Conservation (phyloP, 1,139 yeast genomes). For the Blastobotrys aristatus region DNA sequence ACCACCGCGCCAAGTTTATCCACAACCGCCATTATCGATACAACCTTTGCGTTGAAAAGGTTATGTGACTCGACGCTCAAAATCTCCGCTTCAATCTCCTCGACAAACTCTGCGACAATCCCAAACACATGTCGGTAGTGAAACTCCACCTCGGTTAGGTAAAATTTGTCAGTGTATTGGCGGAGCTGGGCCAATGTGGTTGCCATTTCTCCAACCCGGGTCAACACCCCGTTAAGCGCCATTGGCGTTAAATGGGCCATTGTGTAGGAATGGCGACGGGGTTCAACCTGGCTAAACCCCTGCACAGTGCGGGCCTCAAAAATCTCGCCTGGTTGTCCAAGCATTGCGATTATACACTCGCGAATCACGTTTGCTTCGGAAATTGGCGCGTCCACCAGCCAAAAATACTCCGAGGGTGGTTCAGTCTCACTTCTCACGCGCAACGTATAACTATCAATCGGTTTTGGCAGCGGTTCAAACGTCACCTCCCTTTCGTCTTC, state of each 20-base stretch:
- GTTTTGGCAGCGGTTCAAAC: slow-evolving; percentile 9
- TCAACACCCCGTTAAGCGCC: slow-evolving; percentile 15
- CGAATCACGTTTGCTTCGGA: slow-evolving; percentile 20
- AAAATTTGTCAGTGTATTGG: slow-evolving; percentile 16
- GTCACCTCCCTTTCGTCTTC: slow-evolving; percentile 3
- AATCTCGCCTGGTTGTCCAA: slow-evolving; percentile 18
- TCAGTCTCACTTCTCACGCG: background rate
- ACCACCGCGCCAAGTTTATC: slow-evolving; percentile 8
- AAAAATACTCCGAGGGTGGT: background rate
- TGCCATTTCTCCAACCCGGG: slow-evolving; percentile 15
- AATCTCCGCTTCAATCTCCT: slow-evolving; percentile 14
- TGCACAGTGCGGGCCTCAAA: background rate
- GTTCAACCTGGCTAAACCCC: background rate
- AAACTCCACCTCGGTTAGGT: slow-evolving; percentile 12
- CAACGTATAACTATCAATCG: slow-evolving; percentile 3
- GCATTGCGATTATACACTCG: slow-evolving; percentile 18
- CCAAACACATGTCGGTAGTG: slow-evolving; percentile 19
- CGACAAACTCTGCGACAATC: slow-evolving; percentile 14
- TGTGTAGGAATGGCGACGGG: background rate
- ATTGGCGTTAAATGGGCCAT: slow-evolving; percentile 15
- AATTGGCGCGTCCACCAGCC: slow-evolving; percentile 4
- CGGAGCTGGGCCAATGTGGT: slow-evolving; percentile 19
- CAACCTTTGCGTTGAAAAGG: background rate
- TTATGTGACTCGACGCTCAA: slow-evolving; percentile 5
- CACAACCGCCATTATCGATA: background rate